These are phyloP conservation scores for Hygrocybe punicea DNA, from an alignment of 768 basidiomycete genomes.

Conservation along the genomic window DNA sequence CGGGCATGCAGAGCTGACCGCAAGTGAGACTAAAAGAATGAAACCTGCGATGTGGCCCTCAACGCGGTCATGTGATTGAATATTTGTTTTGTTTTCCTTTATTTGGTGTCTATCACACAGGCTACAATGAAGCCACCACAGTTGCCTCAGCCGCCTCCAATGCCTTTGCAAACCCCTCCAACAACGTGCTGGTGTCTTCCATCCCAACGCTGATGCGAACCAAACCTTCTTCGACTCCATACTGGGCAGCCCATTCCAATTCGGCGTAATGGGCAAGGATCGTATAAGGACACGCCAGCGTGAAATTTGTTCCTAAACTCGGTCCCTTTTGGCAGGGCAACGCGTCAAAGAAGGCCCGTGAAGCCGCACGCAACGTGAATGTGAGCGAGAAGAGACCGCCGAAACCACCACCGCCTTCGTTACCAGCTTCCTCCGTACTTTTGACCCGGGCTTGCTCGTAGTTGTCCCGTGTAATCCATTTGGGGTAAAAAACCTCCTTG, in stretches of 20 bases:
- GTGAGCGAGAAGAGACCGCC: conserved; percentile 87
- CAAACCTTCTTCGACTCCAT: conserved; percentile 78
- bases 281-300: conserved; percentile 89
- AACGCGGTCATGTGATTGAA: neutral
- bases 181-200: conserved; percentile 62
- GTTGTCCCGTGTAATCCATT: conserved; percentile 66
- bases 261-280: conserved; percentile 89
- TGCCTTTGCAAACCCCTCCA: conserved; percentile 59
- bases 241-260: conserved; percentile 85
- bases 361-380: conserved; percentile 67
- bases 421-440: conserved; percentile 22
- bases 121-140: neutral
- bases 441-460: conserved; percentile 68
- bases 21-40: neutral
- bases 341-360: conserved; percentile 79
- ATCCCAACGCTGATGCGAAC: conserved; percentile 91
- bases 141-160: conserved; percentile 65
- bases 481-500: conserved; percentile 88
- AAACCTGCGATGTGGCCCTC: neutral
- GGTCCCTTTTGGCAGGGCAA: conserved; percentile 87
- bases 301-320: conserved; percentile 92
- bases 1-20: neutral
- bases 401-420: conserved; percentile 54
- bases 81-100: too few species aligned
- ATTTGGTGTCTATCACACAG: too few species aligned